These are phyloP conservation scores for Lasiosphaeriaceae sp. DNA, from an alignment of 495 filamentous ascomycete genomes.

Conservation along the genomic window DNA sequence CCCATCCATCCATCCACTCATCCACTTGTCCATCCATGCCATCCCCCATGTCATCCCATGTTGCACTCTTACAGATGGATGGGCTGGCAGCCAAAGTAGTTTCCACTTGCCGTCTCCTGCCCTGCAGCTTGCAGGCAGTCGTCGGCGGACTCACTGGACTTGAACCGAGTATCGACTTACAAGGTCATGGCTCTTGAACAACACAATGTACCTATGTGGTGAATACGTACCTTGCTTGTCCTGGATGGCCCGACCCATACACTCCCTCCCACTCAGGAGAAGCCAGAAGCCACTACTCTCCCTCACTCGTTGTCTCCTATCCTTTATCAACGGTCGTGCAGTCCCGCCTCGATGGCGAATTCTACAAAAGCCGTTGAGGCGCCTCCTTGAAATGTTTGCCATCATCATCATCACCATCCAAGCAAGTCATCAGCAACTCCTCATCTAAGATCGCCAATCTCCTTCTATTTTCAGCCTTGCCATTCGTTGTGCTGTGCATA, in stretches of 20 bases:
- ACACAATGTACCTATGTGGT: background rate
- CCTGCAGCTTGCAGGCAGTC: background rate
- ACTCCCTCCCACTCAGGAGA: constrained; percentile 7
- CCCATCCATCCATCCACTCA: too few relatives aligned
- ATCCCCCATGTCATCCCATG: too few relatives aligned
- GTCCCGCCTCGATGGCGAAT: constrained; percentile 16
- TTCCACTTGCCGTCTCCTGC: background rate
- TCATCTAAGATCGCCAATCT: constrained; percentile 19
- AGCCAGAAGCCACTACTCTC: background rate
- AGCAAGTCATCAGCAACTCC: constrained; percentile 20
- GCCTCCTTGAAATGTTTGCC: constrained; percentile 10
- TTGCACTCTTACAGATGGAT: background rate
- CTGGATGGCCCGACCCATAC: background rate
- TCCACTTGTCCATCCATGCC: too few relatives aligned
- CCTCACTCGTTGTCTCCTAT: background rate
- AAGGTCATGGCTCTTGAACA: background rate
- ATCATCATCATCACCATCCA: constrained; percentile 12
- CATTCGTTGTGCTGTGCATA: constrained; percentile 17
- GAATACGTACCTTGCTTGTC: constrained; percentile 10
- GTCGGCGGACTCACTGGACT: background rate
- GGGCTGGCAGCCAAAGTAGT: background rate
- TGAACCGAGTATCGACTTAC: too few relatives aligned
- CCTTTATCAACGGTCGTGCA: constrained; percentile 13
- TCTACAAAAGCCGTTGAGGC: constrained; percentile 30
- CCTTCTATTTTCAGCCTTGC: constrained; percentile 26